A percentile compares a stretch with the other conserved stretches of the same genome.
These are phyloP conservation scores for Pinus albicaulis DNA, from an alignment of 75 land plant genomes.

Conservation along the genomic window DNA sequence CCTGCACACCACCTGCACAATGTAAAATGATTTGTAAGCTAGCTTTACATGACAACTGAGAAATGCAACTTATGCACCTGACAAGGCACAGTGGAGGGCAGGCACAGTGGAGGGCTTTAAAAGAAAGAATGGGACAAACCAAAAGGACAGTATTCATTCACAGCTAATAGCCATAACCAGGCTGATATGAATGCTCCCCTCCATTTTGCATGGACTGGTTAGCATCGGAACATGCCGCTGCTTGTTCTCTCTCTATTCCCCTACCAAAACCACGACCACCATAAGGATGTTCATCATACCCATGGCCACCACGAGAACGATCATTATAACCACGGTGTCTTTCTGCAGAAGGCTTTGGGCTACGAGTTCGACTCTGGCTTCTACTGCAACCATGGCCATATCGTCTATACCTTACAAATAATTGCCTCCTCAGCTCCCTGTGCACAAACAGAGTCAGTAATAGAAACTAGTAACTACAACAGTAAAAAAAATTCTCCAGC, in stretches of 20 bases:
- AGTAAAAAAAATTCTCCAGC: neutral
- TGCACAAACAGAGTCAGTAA: neutral
- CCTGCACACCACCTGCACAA: constrained; percentile 77
- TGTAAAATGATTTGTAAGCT: constrained; percentile 53
- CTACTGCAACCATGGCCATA: constrained; percentile 25
- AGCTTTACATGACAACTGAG: constrained; percentile 11
- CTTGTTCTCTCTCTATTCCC: constrained; percentile 52
- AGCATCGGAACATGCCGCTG: constrained; percentile 9
- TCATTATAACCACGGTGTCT: constrained; percentile 8
- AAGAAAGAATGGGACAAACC: constrained; percentile 6
- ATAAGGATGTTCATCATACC: constrained; percentile 24
- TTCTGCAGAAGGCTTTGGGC: constrained; percentile 20
- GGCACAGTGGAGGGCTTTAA: neutral
- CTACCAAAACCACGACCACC: constrained; percentile 27
- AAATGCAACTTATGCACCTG: neutral
- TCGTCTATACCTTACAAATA: constrained; percentile 57
- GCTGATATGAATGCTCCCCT: neutral
- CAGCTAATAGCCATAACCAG: constrained; percentile 3
- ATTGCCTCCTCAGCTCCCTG: constrained; percentile 52
- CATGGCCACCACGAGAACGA: constrained; percentile 19
- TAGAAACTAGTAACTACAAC: neutral
- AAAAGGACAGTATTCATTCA: neutral
- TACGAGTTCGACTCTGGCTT: constrained; percentile 45
- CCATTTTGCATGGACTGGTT: neutral
- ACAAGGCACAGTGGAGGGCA: neutral